Conservation (phyloP, 1,284 basidiomycete species). For the Cryptococcus sp. region DNA sequence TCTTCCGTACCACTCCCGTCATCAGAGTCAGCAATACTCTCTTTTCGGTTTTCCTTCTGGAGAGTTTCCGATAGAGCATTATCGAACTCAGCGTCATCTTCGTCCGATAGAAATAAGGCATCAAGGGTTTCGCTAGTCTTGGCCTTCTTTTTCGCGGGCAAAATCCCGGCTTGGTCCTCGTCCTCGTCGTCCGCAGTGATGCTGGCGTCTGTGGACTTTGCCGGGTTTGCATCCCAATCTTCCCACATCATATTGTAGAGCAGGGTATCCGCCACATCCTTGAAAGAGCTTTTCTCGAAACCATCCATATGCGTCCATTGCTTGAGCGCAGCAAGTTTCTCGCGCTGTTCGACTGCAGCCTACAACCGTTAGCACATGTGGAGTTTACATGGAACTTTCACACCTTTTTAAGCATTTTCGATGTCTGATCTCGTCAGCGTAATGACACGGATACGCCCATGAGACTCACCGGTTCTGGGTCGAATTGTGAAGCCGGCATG, state of each 20-base stretch:
- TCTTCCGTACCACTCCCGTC: neutral
- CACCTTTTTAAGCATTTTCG: slow-evolving; percentile 50
- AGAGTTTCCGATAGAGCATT: neutral
- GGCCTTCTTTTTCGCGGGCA: neutral
- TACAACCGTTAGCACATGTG: slow-evolving; percentile 29
- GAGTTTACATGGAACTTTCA: slow-evolving; percentile 32
- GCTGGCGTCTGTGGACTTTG: neutral
- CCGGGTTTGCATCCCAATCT: slow-evolving; percentile 10
- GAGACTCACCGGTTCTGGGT: slow-evolving; percentile 35
- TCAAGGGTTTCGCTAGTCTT: neutral
- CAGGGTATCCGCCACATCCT: slow-evolving; percentile 53
- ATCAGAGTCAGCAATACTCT: neutral
- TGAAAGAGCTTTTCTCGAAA: slow-evolving; percentile 20
- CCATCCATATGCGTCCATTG: slow-evolving; percentile 79
- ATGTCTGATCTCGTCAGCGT: slow-evolving; percentile 17
- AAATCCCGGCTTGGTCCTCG: neutral
- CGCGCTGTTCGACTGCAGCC: slow-evolving; percentile 68
- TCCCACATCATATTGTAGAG: slow-evolving; percentile 33
- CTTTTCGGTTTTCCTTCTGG: slow-evolving; percentile 9
- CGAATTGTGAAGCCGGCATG: slow-evolving; percentile 61
- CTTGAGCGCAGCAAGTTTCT: slow-evolving; percentile 72
- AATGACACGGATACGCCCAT: neutral
- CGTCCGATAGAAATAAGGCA: slow-evolving; percentile 1
- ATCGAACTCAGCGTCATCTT: slow-evolving; percentile 4
- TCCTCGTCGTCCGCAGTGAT: slow-evolving; percentile 7